A percentile compares a stretch with the other conserved stretches of the same genome.
Conservation (phyloP, 2,329 filamentous ascomycete genomes). For the Raffaelea deltoideospora region DNA sequence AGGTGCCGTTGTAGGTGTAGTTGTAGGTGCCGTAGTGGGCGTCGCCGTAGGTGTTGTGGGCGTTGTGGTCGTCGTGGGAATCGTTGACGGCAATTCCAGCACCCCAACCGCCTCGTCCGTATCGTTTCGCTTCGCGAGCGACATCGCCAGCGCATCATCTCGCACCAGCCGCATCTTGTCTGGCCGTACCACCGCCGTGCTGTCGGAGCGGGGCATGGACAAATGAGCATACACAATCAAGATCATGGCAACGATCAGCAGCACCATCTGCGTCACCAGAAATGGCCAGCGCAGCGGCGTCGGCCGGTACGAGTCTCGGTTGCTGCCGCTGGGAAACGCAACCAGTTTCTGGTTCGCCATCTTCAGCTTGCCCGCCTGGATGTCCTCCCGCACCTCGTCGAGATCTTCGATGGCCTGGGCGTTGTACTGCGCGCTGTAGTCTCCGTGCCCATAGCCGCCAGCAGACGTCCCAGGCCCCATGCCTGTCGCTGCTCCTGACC, state of each 20-base stretch:
- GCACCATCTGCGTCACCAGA: slow-evolving; percentile 11
- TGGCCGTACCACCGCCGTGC: slow-evolving; percentile 11
- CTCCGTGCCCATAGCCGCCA: too few species aligned
- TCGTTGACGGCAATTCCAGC: neutral
- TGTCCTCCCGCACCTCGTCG: too few species aligned
- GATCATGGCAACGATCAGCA: slow-evolving; percentile 14
- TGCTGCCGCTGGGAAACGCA: too few species aligned
- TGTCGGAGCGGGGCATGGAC: slow-evolving; percentile 17
- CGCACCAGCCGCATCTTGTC: neutral
- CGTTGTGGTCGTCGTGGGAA: neutral
- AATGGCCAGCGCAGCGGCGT: slow-evolving; percentile 19
- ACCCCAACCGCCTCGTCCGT: too few species aligned
- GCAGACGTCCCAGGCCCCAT: too few species aligned
- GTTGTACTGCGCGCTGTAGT: too few species aligned
- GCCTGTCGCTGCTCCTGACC: too few species aligned
- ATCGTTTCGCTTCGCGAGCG: neutral
- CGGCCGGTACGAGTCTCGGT: too few species aligned
- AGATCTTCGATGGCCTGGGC: too few species aligned
- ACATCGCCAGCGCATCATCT: neutral
- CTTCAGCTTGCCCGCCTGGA: too few species aligned
- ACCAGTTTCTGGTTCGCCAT: too few species aligned
- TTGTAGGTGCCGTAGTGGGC: neutral
- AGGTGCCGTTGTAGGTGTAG: neutral
- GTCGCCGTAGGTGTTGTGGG: neutral
- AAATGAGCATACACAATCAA: slow-evolving; percentile 15